phyloP scores from a whole-genome alignment of 192 early-diverging fungal genomes.

The Rhizoclosmatium globosum region DNA sequence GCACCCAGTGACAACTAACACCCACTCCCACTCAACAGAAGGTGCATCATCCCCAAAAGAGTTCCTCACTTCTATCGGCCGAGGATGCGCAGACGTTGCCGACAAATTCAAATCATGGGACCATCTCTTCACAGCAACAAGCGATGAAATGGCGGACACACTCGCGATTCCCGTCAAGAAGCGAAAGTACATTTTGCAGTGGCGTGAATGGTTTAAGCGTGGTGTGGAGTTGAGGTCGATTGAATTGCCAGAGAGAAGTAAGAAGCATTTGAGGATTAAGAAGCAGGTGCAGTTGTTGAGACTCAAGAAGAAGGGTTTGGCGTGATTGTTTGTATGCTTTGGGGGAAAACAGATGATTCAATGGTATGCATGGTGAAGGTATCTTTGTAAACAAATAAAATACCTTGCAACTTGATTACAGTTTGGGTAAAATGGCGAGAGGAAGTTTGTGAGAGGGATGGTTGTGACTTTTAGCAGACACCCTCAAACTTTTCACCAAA shows the following conservation, averaged over 20 bases:
- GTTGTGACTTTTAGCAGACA: neutral
- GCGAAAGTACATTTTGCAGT: slow-evolving; percentile 55
- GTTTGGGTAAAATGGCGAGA: no score
- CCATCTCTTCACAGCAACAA: slow-evolving; percentile 52
- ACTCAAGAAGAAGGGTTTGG: slow-evolving; percentile 53
- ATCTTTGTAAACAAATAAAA: neutral
- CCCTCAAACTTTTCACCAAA: neutral
- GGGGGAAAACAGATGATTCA: neutral
- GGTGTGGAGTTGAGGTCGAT: slow-evolving; percentile 47
- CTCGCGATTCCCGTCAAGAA: slow-evolving; percentile 51
- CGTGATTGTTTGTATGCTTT: slow-evolving; percentile 34
- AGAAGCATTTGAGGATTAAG: slow-evolving; percentile 53
- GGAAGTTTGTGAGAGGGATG: no score
- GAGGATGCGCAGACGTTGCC: slow-evolving; percentile 41
- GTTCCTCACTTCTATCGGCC: slow-evolving; percentile 58
- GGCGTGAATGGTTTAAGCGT: slow-evolving; percentile 56
- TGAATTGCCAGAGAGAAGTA: slow-evolving; percentile 46
- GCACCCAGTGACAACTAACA: no score
- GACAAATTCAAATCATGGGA: slow-evolving; percentile 61
- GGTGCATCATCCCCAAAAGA: slow-evolving; percentile 20
- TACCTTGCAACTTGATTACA: no score
- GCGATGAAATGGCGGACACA: slow-evolving; percentile 48
- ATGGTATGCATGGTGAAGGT: neutral
- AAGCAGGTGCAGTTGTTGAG: slow-evolving; percentile 45
- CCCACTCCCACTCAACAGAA: neutral